Evolutionary conservation across 768 basidiomycete species (phyloP).

Genomic region (Hygrocybe coccinea): DNA sequence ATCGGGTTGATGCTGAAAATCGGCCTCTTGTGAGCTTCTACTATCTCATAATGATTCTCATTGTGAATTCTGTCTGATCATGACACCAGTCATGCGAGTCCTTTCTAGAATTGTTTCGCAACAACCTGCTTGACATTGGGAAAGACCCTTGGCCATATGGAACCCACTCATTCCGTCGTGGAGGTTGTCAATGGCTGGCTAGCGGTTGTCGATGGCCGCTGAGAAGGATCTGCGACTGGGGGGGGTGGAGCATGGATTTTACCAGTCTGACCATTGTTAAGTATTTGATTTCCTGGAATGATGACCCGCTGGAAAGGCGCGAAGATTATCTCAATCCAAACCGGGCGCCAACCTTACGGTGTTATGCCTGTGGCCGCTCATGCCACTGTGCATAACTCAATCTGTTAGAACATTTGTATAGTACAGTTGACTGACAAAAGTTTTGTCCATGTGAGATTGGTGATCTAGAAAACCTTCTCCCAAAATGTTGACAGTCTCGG

Average conservation of each 20-base stretch:
- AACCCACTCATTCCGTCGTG: too few relatives aligned
- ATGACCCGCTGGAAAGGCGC: conserved; percentile 28
- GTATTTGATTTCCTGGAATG: conserved; percentile 40
- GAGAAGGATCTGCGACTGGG: conserved; percentile 41
- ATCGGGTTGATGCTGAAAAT: conserved; percentile 21
- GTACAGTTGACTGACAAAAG: too few relatives aligned
- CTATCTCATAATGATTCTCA: neutral
- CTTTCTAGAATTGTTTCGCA: conserved; percentile 36
- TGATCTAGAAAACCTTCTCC: too few relatives aligned
- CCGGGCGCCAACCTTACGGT: conserved; percentile 18
- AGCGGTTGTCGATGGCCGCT: conserved; percentile 31
- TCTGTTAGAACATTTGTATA: too few relatives aligned
- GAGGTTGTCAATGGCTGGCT: conserved; percentile 39
- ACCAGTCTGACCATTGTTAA: conserved; percentile 38
- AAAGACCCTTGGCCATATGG: conserved; percentile 37
- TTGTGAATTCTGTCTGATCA: conserved; percentile 20
- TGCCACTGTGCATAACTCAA: conserved; percentile 29
- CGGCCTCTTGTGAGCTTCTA: conserved; percentile 23
- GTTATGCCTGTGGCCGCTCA: conserved; percentile 27
- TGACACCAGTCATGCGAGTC: conserved; percentile 23
- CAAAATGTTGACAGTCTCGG: too few relatives aligned
- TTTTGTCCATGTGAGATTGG: too few relatives aligned
- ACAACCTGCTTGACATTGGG: conserved; percentile 38
- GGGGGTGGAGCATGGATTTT: conserved; percentile 42
- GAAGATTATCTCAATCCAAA: conserved; percentile 37